These are phyloP conservation scores for Diaporthe sp. DNA, from an alignment of 2,329 filamentous ascomycete genomes.

Conservation along the genomic window DNA sequence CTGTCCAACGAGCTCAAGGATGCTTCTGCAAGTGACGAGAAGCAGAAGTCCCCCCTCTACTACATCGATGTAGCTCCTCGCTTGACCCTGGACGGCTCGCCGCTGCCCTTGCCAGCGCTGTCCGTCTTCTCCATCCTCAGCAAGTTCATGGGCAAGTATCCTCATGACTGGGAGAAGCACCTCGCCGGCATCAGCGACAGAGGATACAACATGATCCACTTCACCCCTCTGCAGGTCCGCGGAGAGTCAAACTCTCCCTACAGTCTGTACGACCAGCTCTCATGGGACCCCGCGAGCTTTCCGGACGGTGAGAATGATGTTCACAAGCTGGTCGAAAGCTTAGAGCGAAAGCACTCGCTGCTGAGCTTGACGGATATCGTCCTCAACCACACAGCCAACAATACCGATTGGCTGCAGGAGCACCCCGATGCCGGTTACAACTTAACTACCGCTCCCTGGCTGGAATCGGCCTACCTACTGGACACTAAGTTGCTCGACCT, in stretches of 20 bases:
- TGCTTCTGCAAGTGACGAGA: slow-evolving; percentile 62
- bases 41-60: slow-evolving; percentile 81
- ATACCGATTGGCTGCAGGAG: slow-evolving; percentile 92
- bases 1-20: slow-evolving; percentile 71
- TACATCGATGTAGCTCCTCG: slow-evolving; percentile 95
- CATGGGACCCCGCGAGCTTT: slow-evolving; percentile 86
- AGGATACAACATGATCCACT: slow-evolving; percentile 99
- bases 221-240: slow-evolving; percentile 91
- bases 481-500: slow-evolving; percentile 78
- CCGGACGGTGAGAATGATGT: slow-evolving; percentile 89
- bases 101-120: slow-evolving; percentile 86
- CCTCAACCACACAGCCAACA: slow-evolving; percentile 97
- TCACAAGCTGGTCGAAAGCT: slow-evolving; percentile 79
- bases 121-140: slow-evolving; percentile 95
- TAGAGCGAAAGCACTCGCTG: slow-evolving; percentile 88
- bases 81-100: slow-evolving; percentile 79
- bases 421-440: slow-evolving; percentile 98
- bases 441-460: slow-evolving; percentile 86
- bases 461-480: slow-evolving; percentile 74
- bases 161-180: slow-evolving; percentile 90
- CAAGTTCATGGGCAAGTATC: slow-evolving; percentile 97
- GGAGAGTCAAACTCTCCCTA: slow-evolving; percentile 96
- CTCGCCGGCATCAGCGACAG: slow-evolving; percentile 88
- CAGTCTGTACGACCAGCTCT: slow-evolving; percentile 93
- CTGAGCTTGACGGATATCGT: slow-evolving; percentile 96